Base-by-base conservation (phyloP, 805 yeast genomes). In the Ogataea neopini region DNA sequence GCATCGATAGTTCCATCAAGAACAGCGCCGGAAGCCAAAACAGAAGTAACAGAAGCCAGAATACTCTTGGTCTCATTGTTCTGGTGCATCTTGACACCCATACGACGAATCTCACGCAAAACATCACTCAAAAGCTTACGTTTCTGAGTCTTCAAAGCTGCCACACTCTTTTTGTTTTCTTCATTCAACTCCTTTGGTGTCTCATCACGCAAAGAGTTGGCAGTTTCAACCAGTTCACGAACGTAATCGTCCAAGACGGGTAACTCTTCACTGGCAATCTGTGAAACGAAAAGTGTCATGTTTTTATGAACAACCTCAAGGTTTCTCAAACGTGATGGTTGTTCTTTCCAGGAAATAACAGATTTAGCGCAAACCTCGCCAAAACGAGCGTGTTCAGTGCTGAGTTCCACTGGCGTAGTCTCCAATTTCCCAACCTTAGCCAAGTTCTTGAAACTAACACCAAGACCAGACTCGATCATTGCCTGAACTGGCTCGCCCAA, bases 121-220 rank as follows among this genome's bases (percentile, higher is more conserved):
- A 90, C 78, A 48, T 84, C 88, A 67, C 94, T 86, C 45, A 95
- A 69, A 6, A 90, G 66, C 54, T 84, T 86, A 50, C 83, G 74
- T 67, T 94, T 94, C 59, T 88, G 92, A n/a, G 84, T 76, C 59
- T 85, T 87, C 66, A 94, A 72, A 6, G 88, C 75, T 1, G 90
- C 83, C 32, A 85, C 66, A 1, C 71, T 60, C 62, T 86, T 86
- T 68, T 90, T 89, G 53, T 80, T 83, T 32, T 86, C 95, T 45
- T 91, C 88, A 4, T 78, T 84, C 54, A 75, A 71, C 2, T 70
- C 76, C 1, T 69, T 67, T 1, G 99, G 99, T 0, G 99, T 94
- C 54, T 87, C 96, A 23, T 78, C 73, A 45, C 81, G 75, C 34
- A 95, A 72, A 11, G 77, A 65, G 8, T 81, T 83, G 63, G 88